Base-by-base conservation (phyloP, 2,329 filamentous ascomycete species). In the Verticillium nubilum region DNA sequence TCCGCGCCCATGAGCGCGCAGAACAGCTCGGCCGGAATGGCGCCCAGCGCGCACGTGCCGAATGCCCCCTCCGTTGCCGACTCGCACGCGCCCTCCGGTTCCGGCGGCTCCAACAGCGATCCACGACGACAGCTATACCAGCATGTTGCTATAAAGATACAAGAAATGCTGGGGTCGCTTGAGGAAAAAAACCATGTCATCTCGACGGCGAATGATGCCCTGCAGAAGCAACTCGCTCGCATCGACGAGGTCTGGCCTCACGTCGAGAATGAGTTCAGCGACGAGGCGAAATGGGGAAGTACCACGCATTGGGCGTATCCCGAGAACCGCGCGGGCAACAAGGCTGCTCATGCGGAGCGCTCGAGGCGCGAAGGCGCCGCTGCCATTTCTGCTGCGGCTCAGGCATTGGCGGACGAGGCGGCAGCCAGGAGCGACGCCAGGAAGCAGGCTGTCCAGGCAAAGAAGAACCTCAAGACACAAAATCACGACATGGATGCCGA, bases 181-280 rank as follows among this genome's bases (percentile, higher is more conserved):
- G 95, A 99, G 70, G 95, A 99, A 76, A 99, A 99, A 77, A 97
- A 97, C 66, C 93, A 97, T 67, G 95, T 99, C 66, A 89, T 98
- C 59, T 89, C 91, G 37, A 96, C 94, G 17, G 94, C 95, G 58
- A 95, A 94, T 68, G 91, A 96, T 66, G 91, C 93, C 53, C 85
- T 98, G 13, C 86, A 91, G 65, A 91, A 90, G 70, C 92, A 97
- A 69, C 82, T 97, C 35, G 79, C 84, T 61, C 91, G 96, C 57
- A 86, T 97, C 69, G 90, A 97, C 70, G 88, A 90, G 66, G 88
- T 96, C 31, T 96, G 90, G 82, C 89, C 92, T 23, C 88, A 93
- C 74, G 85, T 98, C 60, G 89, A 96, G 64, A 80, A 83, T 61
- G 95, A 99, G 73, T 91, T 99, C 69, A 96, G 91, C 74, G 92